Percentiles rank a stretch among this genome's conserved stretches.
Evolutionary conservation across 805 yeast genomes (phyloP).

Genomic region (Kluyveromyces nonfermentans): DNA sequence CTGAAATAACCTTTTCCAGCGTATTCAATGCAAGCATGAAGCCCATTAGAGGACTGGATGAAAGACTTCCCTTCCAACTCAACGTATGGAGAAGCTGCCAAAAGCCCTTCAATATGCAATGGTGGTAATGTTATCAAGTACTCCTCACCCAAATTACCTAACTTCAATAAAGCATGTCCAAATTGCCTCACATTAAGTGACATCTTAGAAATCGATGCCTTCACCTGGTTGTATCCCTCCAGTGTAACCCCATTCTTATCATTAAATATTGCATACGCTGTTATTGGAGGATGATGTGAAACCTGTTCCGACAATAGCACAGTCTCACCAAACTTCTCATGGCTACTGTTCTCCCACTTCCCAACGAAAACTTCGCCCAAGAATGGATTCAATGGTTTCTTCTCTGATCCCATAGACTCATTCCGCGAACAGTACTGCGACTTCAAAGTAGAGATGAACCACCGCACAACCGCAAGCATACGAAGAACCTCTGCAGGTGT

Average conservation of each 20-base stretch:
- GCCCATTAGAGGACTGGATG: constrained; percentile 77
- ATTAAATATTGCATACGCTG: constrained; percentile 81
- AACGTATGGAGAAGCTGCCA: constrained; percentile 87
- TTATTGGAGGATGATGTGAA: constrained; percentile 94
- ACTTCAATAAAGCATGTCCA: constrained; percentile 78
- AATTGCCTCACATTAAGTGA: constrained; percentile 81
- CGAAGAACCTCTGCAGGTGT: constrained; percentile 40
- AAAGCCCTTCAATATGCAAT: constrained; percentile 86
- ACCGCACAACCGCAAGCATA: constrained; percentile 71
- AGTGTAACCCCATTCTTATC: constrained; percentile 57
- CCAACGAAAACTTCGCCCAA: constrained; percentile 92
- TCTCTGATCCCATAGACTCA: constrained; percentile 89
- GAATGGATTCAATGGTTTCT: constrained; percentile 95
- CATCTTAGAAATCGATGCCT: constrained; percentile 71
- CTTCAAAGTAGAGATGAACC: constrained; percentile 87
- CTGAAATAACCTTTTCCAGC: constrained; percentile 91
- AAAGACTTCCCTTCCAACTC: constrained; percentile 86
- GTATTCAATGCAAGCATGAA: constrained; percentile 62
- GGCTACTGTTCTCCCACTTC: constrained; percentile 59
- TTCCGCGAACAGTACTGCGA: constrained; percentile 91
- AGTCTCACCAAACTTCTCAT: constrained; percentile 60
- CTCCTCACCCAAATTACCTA: constrained; percentile 50
- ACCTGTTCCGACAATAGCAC: constrained; percentile 83
- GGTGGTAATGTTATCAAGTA: constrained; percentile 88
- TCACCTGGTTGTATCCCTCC: constrained; percentile 86